phyloP scores from a whole-genome alignment of 2,329 filamentous ascomycete genomes.

The Metarhizium album region DNA sequence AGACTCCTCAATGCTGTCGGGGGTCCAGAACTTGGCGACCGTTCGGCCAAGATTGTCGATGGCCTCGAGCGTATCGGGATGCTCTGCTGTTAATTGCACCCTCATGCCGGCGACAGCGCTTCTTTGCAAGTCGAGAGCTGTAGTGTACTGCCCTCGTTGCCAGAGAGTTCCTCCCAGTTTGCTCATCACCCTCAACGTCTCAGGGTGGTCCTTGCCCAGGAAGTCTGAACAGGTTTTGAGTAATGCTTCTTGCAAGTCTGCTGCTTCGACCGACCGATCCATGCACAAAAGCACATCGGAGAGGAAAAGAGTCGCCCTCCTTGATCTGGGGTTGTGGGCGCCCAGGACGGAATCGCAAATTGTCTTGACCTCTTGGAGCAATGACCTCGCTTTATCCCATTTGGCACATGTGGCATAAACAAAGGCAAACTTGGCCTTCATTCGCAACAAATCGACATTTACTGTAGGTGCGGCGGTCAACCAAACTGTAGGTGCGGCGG shows the following conservation, averaged over 20 bases:
- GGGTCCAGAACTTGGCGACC: conserved; percentile 2
- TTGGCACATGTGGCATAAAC: conserved; percentile 1
- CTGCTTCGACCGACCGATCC: background rate
- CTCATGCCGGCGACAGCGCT: background rate
- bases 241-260: background rate
- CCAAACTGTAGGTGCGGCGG: background rate
- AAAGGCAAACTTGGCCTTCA: conserved; percentile 2
- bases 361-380: background rate
- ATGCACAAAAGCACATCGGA: background rate
- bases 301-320: background rate
- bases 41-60: conserved; percentile 4
- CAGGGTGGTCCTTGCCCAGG: background rate
- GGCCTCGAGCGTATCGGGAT: background rate
- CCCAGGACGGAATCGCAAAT: background rate
- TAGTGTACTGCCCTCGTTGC: conserved; percentile 3
- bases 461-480: no score
- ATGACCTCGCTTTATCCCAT: background rate
- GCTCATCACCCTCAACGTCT: conserved; percentile 1
- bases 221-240: background rate
- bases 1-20: background rate
- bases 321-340: background rate
- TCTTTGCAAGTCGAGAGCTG: background rate
- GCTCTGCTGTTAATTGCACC: background rate
- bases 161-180: conserved; percentile 2
- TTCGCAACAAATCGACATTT: background rate